Base-by-base conservation (phyloP, 2,329 filamentous ascomycete genomes). In the Tolypocladium inflatum region DNA sequence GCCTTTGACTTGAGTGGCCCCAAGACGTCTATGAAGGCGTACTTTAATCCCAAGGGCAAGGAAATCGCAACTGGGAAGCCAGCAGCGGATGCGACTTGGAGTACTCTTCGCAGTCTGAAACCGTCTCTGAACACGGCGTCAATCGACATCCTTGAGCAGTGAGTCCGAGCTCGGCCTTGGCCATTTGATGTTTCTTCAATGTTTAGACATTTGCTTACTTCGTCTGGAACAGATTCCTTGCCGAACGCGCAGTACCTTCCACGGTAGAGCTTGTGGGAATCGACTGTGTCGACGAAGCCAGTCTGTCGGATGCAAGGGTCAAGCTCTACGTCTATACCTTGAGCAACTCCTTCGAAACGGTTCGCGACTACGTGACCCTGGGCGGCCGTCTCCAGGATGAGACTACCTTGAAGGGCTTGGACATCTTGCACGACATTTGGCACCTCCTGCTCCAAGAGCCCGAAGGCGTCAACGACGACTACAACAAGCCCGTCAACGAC, bases 371-470 rank as follows among this genome's bases (percentile, higher is more conserved):
- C 41, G 42, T 62, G 13, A 62, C 57, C 11, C 37, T 62, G 19
- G 61, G 58, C 8, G 61, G 61, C 9, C 53, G 35, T 50, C 33
- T 62, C 21, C 35, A 55, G n/a, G 58, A 62, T 41, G 54, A 58
- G 26, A 42, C 57, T 3, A 61, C 57, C 1, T 19, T 51, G 19
- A 57, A 57, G 38, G 51, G 55, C 2, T 42, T 62, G 41, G 26
- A 41, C 23, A 41, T 54, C 9, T 39, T 62, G 13, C 56, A 10
- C 4, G 45, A 50, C 10, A 57, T 62, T 37, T 62, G 61, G 61
- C 59, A 61, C 26, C 59, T 62, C 8, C n/a, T 62, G 17, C 56
- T 59, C 15, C 61, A 62, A 51, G 54, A 60, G 45, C 61, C 59
- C 3, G 57, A 62, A 21, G 59, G 55, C 41, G 23, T 57, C 17